These are phyloP conservation scores for Adansonia gregorii DNA, from an alignment of 441 rosid genomes.

Conservation along the genomic window DNA sequence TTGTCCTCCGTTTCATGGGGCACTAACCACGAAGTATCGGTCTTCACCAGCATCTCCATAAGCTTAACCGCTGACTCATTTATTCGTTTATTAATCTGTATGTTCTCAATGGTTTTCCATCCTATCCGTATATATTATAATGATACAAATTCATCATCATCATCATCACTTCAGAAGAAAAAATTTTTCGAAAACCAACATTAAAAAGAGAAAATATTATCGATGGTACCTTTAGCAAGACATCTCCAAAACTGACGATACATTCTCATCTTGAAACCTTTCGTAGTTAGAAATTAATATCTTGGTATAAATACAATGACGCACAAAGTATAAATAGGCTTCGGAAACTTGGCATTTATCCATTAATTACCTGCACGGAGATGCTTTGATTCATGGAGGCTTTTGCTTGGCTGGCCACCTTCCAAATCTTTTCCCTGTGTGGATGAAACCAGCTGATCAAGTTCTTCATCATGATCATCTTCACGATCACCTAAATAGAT, in stretches of 20 bases:
- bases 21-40: slow-evolving; percentile 25
- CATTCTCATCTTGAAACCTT: neutral
- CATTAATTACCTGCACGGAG: neutral
- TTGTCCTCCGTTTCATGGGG: neutral
- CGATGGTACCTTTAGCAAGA: neutral
- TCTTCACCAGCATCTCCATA: slow-evolving; percentile 12
- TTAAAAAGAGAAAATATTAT: neutral
- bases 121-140: neutral
- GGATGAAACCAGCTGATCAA: neutral
- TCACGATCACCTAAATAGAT: neutral
- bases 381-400: neutral
- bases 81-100: slow-evolving; percentile 20
- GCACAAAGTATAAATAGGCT: neutral
- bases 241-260: neutral
- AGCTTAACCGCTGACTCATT: slow-evolving; percentile 18
- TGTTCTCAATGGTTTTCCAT: slow-evolving; percentile 18
- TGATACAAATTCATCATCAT: neutral
- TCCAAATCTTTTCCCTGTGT: neutral
- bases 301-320: neutral
- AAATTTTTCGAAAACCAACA: no score
- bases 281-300: no score
- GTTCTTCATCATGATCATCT: neutral
- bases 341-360: neutral
- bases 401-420: neutral
- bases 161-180: no score